Base-by-base conservation (phyloP, 371 early-diverging fungal species). In the Dinochytrium kinnereticum region DNA sequence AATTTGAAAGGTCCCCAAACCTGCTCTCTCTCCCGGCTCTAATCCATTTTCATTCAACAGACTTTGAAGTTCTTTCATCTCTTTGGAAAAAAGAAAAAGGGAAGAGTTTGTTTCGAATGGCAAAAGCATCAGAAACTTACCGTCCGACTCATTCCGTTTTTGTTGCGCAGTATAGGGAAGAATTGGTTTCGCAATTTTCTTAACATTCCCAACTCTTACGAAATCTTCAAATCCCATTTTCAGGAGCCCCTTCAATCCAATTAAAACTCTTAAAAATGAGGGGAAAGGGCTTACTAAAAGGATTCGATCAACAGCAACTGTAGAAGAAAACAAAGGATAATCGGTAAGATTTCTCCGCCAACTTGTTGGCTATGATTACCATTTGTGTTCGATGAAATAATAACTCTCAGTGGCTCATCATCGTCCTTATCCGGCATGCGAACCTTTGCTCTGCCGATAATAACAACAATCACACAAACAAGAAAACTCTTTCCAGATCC, bases 291-390 rank as follows among this genome's bases (percentile, higher is more conserved):
- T 13, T 53, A 44, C 19, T 51, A 33, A 33, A 66, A 37, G 28
- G 39, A 96, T 92, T 40, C 94, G 88, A 78, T 96, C 97, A 1
- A 96, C 96, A 2, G 97, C 97, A 2, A 95, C 94, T 75, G 37
- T 17, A 50, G 24, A 50, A 19, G 39, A 64, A 53, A 13, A 44
- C 57, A 38, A 65, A 59, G 24, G n/a, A 28, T n/a, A n/a, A n/a
- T n/a, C n/a, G n/a, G n/a, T n/a, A n/a, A n/a, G n/a, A n/a, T n/a
- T n/a, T n/a, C n/a, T n/a, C n/a, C n/a, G n/a, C n/a, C n/a, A n/a
- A n/a, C n/a, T 64, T 24, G 36, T 71, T 24, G 34, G 28, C 51
- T 19, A 69, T 21, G 28, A 53, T 13, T 66, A 82, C 82, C 82
- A 70, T 85, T 87, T 64, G 77, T 79, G 83, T 78, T 78, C 13